A percentile compares a stretch with the other conserved stretches of the same genome.
Conservation (phyloP, 2,329 filamentous ascomycete genomes). For the Apiospora saccharicola region DNA sequence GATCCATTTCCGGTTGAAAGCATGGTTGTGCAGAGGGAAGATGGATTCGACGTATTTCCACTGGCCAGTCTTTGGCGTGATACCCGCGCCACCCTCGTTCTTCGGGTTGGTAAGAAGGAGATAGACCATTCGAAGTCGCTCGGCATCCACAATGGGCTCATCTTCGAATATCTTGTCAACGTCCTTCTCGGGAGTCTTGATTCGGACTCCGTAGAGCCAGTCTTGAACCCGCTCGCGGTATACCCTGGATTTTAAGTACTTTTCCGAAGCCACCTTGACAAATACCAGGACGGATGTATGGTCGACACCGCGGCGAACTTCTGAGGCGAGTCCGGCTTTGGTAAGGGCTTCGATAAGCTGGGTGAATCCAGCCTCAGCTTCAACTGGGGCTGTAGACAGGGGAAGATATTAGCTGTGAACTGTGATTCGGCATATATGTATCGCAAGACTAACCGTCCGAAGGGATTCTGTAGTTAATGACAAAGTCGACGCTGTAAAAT, state of each 20-base stretch:
- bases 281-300: constrained; percentile 82
- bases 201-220: constrained; percentile 89
- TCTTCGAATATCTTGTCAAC: constrained; percentile 71
- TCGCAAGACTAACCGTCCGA: constrained; percentile 61
- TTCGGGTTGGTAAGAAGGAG: constrained; percentile 79
- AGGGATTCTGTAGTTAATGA: constrained; percentile 80
- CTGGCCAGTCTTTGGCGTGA: constrained; percentile 71
- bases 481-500: constrained; percentile 78
- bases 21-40: constrained; percentile 81
- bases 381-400: constrained; percentile 61
- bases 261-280: constrained; percentile 77
- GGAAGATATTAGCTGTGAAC: not conserved
- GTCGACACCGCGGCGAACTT: constrained; percentile 79
- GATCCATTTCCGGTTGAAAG: constrained; percentile 79
- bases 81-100: constrained; percentile 80
- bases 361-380: constrained; percentile 79
- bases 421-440: not conserved
- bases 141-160: constrained; percentile 85
- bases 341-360: constrained; percentile 79
- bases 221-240: constrained; percentile 90
- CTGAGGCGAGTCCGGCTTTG: constrained; percentile 81
- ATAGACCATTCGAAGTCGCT: constrained; percentile 87
- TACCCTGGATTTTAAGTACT: constrained; percentile 79
- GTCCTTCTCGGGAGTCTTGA: constrained; percentile 77
- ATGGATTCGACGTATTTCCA: constrained; percentile 78